These are phyloP conservation scores for Pythium rhizo-oryzae DNA, from an alignment of 352 stramenopile genomes.

Conservation along the genomic window DNA sequence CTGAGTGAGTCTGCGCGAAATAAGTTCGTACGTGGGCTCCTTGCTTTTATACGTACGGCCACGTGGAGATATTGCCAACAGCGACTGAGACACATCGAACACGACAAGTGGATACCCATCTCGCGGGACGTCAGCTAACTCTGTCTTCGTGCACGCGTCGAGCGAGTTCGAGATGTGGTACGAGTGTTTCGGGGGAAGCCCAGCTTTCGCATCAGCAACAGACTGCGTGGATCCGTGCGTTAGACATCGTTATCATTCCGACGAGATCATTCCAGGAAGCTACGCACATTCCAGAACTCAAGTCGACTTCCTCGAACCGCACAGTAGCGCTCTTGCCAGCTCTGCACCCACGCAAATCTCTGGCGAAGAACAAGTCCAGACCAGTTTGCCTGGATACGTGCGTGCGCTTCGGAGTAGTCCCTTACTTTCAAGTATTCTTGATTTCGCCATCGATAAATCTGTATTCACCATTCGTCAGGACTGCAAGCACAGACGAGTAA, in stretches of 20 bases:
- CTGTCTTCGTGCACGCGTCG: slow-evolving; percentile 32
- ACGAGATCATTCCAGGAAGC: background rate
- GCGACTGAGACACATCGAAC: slow-evolving; percentile 30
- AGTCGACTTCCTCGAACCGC: slow-evolving; percentile 36
- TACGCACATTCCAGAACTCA: slow-evolving; percentile 40
- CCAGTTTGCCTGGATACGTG: slow-evolving; percentile 41
- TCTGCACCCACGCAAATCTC: background rate
- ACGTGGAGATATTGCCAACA: slow-evolving; percentile 24
- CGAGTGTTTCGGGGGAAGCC: slow-evolving; percentile 28
- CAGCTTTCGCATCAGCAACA: slow-evolving; percentile 38
- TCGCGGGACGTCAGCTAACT: slow-evolving; percentile 26
- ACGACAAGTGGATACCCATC: slow-evolving; percentile 37
- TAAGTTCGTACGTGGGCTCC: background rate
- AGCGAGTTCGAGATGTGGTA: slow-evolving; percentile 33
- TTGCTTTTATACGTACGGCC: slow-evolving; percentile 24
- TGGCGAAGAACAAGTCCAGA: slow-evolving; percentile 36
- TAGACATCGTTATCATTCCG: background rate
- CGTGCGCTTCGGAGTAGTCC: slow-evolving; percentile 37
- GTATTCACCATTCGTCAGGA: background rate
- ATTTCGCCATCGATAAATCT: slow-evolving; percentile 42
- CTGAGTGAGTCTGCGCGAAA: too few relatives aligned
- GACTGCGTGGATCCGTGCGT: slow-evolving; percentile 15
- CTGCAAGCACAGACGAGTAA: background rate
- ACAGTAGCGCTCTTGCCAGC: slow-evolving; percentile 36
- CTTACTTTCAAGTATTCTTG: slow-evolving; percentile 36